Evolutionary conservation across 192 early-diverging fungal species (phyloP).

Genomic region (Phlyctochytrium arcticum): DNA sequence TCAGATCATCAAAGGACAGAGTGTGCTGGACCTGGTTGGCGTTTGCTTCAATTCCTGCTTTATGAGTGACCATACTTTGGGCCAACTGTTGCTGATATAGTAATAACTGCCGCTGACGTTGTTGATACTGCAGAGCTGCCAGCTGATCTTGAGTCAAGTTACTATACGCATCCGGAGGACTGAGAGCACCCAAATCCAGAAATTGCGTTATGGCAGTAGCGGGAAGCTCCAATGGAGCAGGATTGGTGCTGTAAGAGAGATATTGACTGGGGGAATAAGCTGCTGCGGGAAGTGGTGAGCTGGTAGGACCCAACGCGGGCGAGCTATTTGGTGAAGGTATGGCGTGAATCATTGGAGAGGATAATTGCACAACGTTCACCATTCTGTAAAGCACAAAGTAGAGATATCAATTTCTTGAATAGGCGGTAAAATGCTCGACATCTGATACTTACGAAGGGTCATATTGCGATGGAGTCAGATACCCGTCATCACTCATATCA

Average conservation of each 20-base stretch:
- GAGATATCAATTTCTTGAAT: neutral
- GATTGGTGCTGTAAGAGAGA: no score
- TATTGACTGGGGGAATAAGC: neutral
- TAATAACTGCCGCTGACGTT: no score
- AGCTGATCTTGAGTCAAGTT: no score
- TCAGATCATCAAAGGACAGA: slow-evolving; percentile 1
- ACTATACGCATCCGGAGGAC: no score
- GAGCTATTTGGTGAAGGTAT: slow-evolving; percentile 24
- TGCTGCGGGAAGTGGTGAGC: neutral
- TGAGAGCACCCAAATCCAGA: neutral
- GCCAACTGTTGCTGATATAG: neutral
- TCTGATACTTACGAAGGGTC: neutral
- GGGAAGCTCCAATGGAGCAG: slow-evolving; percentile 3
- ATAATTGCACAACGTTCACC: slow-evolving; percentile 10
- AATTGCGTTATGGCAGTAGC: slow-evolving; percentile 3
- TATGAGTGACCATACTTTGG: neutral
- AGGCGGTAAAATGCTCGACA: neutral
- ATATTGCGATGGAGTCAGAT: neutral
- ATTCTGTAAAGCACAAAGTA: neutral
- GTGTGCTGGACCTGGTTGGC: neutral
- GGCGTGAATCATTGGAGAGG: slow-evolving; percentile 24
- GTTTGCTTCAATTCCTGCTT: neutral
- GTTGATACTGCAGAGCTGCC: no score
- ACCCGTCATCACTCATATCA: slow-evolving; percentile 2
- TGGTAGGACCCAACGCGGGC: neutral